phyloP scores from a whole-genome alignment of 2,329 filamentous ascomycete genomes.

The Didymella pomorum region DNA sequence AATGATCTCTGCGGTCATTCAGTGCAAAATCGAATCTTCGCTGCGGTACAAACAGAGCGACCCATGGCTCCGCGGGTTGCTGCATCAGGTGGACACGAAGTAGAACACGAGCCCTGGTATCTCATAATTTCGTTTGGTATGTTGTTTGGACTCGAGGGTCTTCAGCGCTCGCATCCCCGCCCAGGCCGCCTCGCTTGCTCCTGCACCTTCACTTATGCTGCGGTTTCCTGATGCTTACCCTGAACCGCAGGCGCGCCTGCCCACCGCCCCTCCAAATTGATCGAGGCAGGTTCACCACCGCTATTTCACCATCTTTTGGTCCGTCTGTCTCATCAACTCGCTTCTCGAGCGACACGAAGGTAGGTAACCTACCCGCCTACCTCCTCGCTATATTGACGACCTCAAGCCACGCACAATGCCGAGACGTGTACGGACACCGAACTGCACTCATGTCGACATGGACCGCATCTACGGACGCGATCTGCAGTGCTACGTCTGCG shows the following conservation, averaged over 20 bases:
- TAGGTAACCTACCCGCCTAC: neutral
- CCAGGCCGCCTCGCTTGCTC: constrained; percentile 2
- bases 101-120: constrained; percentile 5
- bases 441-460: constrained; percentile 74
- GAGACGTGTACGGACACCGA: constrained; percentile 36
- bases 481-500: constrained; percentile 67
- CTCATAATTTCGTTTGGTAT: constrained; percentile 2
- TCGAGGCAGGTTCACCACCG: neutral
- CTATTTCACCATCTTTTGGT: constrained; percentile 6
- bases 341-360: constrained; percentile 8
- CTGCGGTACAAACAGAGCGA: constrained; percentile 12
- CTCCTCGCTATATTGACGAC: constrained; percentile 19
- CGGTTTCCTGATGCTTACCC: constrained; percentile 12
- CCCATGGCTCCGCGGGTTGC: constrained; percentile 4
- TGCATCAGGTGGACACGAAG: constrained; percentile 13
- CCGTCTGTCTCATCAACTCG: constrained; percentile 1
- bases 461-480: constrained; percentile 66
- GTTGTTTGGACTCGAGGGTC: neutral
- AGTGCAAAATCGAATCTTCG: neutral
- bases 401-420: constrained; percentile 31
- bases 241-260: constrained; percentile 18
- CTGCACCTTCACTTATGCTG: constrained; percentile 17
- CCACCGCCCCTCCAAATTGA: constrained; percentile 1
- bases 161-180: constrained; percentile 4
- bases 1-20: constrained; percentile 9